phyloP scores from a whole-genome alignment of 768 basidiomycete genomes.

The Lepiota venenata region DNA sequence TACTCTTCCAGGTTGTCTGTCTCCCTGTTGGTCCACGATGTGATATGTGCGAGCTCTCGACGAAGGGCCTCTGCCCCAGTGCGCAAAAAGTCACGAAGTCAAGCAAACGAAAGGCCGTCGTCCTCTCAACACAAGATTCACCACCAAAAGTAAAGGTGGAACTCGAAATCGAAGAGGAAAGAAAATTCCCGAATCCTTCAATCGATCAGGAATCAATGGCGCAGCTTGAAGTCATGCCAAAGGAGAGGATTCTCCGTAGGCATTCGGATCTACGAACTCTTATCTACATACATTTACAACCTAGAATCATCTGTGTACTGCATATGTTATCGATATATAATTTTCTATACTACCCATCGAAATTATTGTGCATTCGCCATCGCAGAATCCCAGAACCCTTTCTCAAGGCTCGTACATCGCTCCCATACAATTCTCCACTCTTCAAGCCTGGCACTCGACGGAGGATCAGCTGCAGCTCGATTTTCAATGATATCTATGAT shows the following conservation, averaged over 20 bases:
- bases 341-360: background rate
- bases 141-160: constrained; percentile 30
- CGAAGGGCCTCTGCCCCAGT: constrained; percentile 63
- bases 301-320: constrained; percentile 3
- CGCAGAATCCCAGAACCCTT: constrained; percentile 80
- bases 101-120: constrained; percentile 24
- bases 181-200: constrained; percentile 1
- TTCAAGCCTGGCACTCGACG: constrained; percentile 51
- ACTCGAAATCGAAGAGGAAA: constrained; percentile 24
- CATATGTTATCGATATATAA: constrained; percentile 1
- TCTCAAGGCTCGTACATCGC: constrained; percentile 74
- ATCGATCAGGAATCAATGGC: constrained; percentile 5
- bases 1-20: constrained; percentile 52
- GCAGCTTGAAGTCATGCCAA: constrained; percentile 2
- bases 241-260: background rate
- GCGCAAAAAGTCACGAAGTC: constrained; percentile 28
- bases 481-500: constrained; percentile 71
- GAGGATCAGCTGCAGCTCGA: constrained; percentile 56
- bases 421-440: constrained; percentile 76
- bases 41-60: constrained; percentile 55
- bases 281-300: background rate
- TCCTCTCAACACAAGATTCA: constrained; percentile 16
- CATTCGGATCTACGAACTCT: background rate
- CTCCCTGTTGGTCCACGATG: constrained; percentile 64
- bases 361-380: constrained; percentile 26